A percentile compares a stretch with the other conserved stretches of the same genome.
Evolutionary conservation across 257 asterid species (phyloP).

Genomic region (Gentiana macrophylla): DNA sequence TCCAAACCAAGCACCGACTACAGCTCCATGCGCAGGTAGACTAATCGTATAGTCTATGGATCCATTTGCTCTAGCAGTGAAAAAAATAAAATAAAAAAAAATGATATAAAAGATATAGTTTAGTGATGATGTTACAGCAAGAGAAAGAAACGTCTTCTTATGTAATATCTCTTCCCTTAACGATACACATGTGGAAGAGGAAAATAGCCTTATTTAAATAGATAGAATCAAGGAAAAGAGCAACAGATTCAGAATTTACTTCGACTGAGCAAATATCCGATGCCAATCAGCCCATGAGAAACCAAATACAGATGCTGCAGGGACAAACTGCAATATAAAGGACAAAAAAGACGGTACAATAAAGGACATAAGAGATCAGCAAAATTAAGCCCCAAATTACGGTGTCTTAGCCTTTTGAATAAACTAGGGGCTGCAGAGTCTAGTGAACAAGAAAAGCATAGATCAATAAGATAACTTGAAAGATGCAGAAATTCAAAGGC

Average conservation of each 20-base stretch:
- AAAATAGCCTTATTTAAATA: background rate
- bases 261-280: conserved; percentile 56
- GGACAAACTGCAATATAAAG: conserved; percentile 56
- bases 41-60: conserved; percentile 53
- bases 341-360: background rate
- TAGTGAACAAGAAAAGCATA: conserved; percentile 1
- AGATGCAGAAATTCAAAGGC: background rate
- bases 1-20: conserved; percentile 95
- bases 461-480: background rate
- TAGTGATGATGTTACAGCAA: background rate
- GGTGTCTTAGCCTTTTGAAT: background rate
- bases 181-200: background rate
- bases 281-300: conserved; percentile 84
- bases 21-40: conserved; percentile 82
- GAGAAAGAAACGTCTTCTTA: too few species aligned
- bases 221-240: background rate
- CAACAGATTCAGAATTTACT: conserved; percentile 26
- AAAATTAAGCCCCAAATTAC: background rate
- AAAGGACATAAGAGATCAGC: background rate
- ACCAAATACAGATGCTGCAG: conserved; percentile 78
- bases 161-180: background rate
- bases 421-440: background rate
- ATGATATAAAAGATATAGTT: background rate
- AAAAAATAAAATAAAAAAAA: conserved; percentile 5
- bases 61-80: conserved; percentile 41